Evolutionary conservation across 2,329 filamentous ascomycete genomes (phyloP), one percentile per base, ranked within the genome.

Genomic region (Curvularia sp.): DNA sequence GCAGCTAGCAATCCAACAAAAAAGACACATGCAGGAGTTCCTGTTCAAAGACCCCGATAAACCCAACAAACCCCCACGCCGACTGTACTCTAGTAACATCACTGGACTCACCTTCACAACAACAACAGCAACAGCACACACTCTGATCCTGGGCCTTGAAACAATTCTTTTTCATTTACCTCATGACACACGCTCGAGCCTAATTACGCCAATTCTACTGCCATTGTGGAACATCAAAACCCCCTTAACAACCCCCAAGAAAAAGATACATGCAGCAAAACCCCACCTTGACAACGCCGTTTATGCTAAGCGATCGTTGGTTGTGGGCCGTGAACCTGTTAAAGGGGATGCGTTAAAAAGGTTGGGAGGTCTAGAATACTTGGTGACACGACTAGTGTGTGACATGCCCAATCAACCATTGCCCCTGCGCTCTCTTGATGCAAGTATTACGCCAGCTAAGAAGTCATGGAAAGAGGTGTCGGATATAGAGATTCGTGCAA

Each of bases 401-500:
- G 64, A 52, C 50, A 52, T 63, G 48, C 55, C 55, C 58, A 53
- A 51, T 58, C 53, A 62, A 60, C 61, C 59, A 59, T 67, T 51
- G 47, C 61, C 56, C 65, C 63, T 54, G 55, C 53, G 61, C 64
- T 66, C 60, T 65, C 64, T 67, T 61, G 63, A 70, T 70, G 63
- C 63, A 71, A 71, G 56, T 68, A 67, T 68, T 73, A 72, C 68
- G 68, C 68, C 66, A 60, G 57, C 52, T 55, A 50, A 55, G 49
- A 61, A 64, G 66, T 62, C 64, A 63, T 62, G 56, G 60, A 59
- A 50, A 58, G 55, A 61, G 57, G 47, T 49, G 53, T 59, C 38
- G 48, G 52, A 57, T 58, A 55, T 55, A 61, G 49, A 60, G 65
- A 50, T 49, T 55, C 58, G 52, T 58, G 38, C 43, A 47, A 49